A percentile compares a stretch with the other conserved stretches of the same genome.
phyloP scores from a whole-genome alignment of 805 yeast species.

The Myxozyma neotropica region DNA sequence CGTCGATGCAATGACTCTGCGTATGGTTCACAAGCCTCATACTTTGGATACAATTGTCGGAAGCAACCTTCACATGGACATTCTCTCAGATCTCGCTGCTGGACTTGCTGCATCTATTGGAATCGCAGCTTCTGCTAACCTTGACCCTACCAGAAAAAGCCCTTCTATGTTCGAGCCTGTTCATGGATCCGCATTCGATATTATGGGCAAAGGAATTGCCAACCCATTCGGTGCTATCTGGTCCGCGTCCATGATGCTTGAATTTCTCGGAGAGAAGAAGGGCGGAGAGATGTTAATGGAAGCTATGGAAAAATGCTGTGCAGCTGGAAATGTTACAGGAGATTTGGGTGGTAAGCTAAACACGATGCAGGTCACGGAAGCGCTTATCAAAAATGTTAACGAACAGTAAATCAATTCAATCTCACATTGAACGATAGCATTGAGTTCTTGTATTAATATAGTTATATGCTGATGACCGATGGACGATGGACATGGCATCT shows the following conservation, averaged over 20 bases:
- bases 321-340: slow-evolving; percentile 9
- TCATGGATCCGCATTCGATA: slow-evolving; percentile 35
- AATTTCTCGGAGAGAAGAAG: slow-evolving; percentile 30
- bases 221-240: slow-evolving; percentile 35
- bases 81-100: slow-evolving; percentile 33
- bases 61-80: slow-evolving; percentile 33
- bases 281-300: slow-evolving; percentile 15
- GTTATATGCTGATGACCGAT: no score
- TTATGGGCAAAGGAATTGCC: slow-evolving; percentile 34
- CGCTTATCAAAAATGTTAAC: neutral
- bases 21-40: slow-evolving; percentile 31
- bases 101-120: slow-evolving; percentile 33
- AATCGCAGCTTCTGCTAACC: slow-evolving; percentile 33
- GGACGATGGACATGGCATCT: no score
- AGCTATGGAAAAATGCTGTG: slow-evolving; percentile 13
- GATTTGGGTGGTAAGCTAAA: slow-evolving; percentile 27
- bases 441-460: no score
- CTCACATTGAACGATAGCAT: no score
- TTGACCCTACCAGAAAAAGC: slow-evolving; percentile 31
- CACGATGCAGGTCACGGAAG: slow-evolving; percentile 25
- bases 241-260: slow-evolving; percentile 34
- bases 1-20: slow-evolving; percentile 35
- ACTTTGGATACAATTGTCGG: slow-evolving; percentile 33
- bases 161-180: slow-evolving; percentile 35
- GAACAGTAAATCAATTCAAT: no score